A percentile compares a stretch with the other conserved stretches of the same genome.
These are phyloP conservation scores for Blakeslea trispora DNA, from an alignment of 371 early-diverging fungal species.

Conservation along the genomic window DNA sequence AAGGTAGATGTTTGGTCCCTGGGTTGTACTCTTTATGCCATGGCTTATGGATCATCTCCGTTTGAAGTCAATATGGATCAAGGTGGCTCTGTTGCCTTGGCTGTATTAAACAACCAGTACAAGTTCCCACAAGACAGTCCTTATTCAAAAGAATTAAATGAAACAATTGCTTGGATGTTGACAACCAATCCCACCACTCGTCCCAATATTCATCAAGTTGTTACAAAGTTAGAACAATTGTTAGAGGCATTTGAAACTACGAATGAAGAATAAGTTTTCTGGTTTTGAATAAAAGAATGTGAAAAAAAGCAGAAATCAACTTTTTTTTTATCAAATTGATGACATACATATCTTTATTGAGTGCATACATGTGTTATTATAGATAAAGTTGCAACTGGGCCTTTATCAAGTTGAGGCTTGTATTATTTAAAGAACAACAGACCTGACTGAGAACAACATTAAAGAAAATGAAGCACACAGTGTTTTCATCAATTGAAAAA, in stretches of 20 bases:
- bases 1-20: constrained; percentile 76
- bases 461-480: no score
- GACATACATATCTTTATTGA: no score
- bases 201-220: constrained; percentile 50
- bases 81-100: constrained; percentile 63
- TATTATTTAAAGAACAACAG: no score
- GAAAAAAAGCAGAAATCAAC: no score
- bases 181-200: constrained; percentile 57
- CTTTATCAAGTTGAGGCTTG: no score
- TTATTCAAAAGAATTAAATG: constrained; percentile 57
- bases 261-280: no score
- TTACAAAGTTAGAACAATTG: constrained; percentile 9
- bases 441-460: no score
- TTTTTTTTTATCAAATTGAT: no score
- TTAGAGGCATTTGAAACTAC: neutral
- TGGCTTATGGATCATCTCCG: constrained; percentile 69
- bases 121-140: constrained; percentile 43
- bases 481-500: no score
- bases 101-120: constrained; percentile 62
- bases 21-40: constrained; percentile 69
- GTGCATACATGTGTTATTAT: no score
- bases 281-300: no score
- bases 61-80: constrained; percentile 65
- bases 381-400: no score
- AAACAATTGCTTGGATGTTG: constrained; percentile 62